Base-by-base conservation (phyloP, 192 early-diverging fungal species). In the Phycomyces blakesleeanus region DNA sequence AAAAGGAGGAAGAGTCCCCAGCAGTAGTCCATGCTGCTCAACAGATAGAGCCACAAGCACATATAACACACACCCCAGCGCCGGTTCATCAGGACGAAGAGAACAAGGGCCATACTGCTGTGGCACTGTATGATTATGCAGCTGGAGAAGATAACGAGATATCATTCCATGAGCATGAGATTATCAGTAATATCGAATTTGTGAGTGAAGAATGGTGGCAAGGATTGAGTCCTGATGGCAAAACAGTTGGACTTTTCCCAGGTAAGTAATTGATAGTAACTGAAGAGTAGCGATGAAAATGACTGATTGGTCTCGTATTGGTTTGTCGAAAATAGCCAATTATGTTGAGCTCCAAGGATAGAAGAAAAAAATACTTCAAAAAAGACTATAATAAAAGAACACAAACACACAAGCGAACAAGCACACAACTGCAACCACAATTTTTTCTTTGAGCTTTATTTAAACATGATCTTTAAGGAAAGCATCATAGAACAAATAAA, bases 171-270 rank as follows among this genome's bases (percentile, higher is more conserved):
- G 89, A 87, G 18, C 89, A 87, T 34, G 89, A 94, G 18, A 44
- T 70, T 4, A 93, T 98, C 62, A 78, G 74, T 3, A 69, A 92
- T 24, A 90, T 98, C 61, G 88, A 88, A 61, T 89, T 89, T 69
- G 85, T 88, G 0, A 85, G 83, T 12, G 89, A 91, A 9, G 96
- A 93, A 29, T 98, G 96, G 96, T 98, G 96, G 96, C 83, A 87
- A 63, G 96, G 96, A 37, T 72, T 67, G 39, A 76, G 76, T 29
- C 40, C 64, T 38, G 69, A 64, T 51, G 87, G 87, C 26, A 59
- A 68, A 25, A 56, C 74, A 18, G 63, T 74, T 42, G 90, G 90
- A 18, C 62, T 92, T 64, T 92, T 92, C 80, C 90, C 90, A n/a
- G 83, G 86, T 76, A 87, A 82, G 57, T 0, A 21, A 44, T 7